Percentiles rank a stretch among this genome's conserved stretches.
phyloP scores from a whole-genome alignment of 2,329 filamentous ascomycete species.

The Hirsutella minnesotensis region DNA sequence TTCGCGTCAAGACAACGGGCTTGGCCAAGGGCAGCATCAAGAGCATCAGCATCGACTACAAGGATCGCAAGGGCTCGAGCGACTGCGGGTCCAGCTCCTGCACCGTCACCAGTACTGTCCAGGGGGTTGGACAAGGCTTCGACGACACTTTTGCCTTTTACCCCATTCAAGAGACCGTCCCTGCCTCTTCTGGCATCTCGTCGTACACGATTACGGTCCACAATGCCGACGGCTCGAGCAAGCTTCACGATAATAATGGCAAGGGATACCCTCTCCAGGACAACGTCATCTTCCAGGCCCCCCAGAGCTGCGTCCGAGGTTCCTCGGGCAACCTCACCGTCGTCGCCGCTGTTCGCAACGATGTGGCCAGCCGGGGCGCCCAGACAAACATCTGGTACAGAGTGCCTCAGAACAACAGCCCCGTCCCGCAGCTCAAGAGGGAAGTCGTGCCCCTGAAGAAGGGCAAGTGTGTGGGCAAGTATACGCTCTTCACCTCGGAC shows the following conservation, averaged over 20 bases:
- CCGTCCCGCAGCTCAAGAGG: slow-evolving; percentile 27
- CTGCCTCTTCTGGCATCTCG: slow-evolving; percentile 47
- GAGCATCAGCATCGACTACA: slow-evolving; percentile 41
- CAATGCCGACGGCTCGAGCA: slow-evolving; percentile 31
- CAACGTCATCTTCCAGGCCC: slow-evolving; percentile 39
- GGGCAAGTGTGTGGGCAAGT: slow-evolving; percentile 32
- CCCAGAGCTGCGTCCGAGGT: slow-evolving; percentile 43
- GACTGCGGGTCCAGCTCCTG: slow-evolving; percentile 30
- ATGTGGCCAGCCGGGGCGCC: slow-evolving; percentile 27
- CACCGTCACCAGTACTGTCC: slow-evolving; percentile 30
- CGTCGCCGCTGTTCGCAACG: slow-evolving; percentile 37
- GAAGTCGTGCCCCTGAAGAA: slow-evolving; percentile 26
- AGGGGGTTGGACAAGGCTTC: slow-evolving; percentile 40
- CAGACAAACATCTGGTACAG: slow-evolving; percentile 32
- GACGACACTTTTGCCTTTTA: slow-evolving; percentile 49
- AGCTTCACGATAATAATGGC: slow-evolving; percentile 45
- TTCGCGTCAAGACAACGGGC: slow-evolving; percentile 43
- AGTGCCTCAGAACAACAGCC: slow-evolving; percentile 24
- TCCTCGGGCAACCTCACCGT: slow-evolving; percentile 29
- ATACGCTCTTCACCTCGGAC: slow-evolving; percentile 34
- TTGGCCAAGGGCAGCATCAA: slow-evolving; percentile 28
- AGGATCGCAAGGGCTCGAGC: slow-evolving; percentile 37
- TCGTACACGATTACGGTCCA: slow-evolving; percentile 44
- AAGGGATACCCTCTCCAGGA: slow-evolving; percentile 42
- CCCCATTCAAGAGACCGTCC: slow-evolving; percentile 36